Conservation (phyloP, 306 rosid species). For the Fagus crenata region DNA sequence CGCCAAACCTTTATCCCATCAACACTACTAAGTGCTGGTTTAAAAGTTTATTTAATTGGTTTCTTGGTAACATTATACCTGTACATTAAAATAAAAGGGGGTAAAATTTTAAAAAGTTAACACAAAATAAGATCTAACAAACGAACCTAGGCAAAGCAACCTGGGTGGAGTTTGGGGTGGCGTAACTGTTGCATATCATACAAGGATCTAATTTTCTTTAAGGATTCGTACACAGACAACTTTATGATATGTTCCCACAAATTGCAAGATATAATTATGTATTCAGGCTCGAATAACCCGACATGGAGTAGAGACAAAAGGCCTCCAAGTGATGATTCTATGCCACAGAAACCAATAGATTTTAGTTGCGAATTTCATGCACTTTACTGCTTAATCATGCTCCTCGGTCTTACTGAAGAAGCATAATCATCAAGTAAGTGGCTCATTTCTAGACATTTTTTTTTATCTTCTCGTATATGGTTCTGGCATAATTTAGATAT, state of each 20-base stretch:
- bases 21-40: no score
- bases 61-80: no score
- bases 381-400: conserved; percentile 22
- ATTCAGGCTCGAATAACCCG: conserved; percentile 22
- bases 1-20: no score
- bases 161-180: no score
- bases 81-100: no score
- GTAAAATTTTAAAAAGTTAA: no score
- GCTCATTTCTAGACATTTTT: no score
- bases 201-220: conserved; percentile 17
- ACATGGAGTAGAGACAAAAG: conserved; percentile 21
- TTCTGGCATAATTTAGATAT: background rate
- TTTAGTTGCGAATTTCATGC: conserved; percentile 33
- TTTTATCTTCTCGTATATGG: conserved; percentile 25
- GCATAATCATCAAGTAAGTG: no score
- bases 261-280: conserved; percentile 19
- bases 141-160: no score
- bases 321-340: conserved; percentile 29
- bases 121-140: no score
- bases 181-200: background rate
- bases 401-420: conserved; percentile 8
- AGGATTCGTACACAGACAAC: conserved; percentile 43
- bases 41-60: no score
- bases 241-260: conserved; percentile 27
- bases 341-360: conserved; percentile 22